Evolutionary conservation across 371 early-diverging fungal species (phyloP), one percentile per base, ranked within the genome.

Genomic region (Basidiobolus heterosporus): DNA sequence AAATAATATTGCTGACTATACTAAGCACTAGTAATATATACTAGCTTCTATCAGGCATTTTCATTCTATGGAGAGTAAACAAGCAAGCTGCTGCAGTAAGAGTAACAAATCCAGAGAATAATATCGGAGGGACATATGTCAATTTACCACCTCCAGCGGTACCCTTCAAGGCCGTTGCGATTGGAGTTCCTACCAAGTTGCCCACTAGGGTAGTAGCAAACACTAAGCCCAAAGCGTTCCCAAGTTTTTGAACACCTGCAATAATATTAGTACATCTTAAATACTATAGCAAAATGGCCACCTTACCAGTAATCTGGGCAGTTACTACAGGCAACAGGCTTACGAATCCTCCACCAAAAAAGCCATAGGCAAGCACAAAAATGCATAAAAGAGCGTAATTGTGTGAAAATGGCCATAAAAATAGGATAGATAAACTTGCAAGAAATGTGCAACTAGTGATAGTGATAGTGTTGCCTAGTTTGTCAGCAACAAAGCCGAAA

Each of bases 361-460:
- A 51, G 1, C 80, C 80, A 42, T 73, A 79, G 37, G 70, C 41
- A 11, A 76, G 37, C n/a, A 69, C 64, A 48, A 77, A 77, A 3
- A 65, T 50, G 36, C 70, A 45, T 17, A 74, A 54, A 2, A 63
- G 57, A 0, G 59, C 57, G 39, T 65, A 68, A 8, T 56, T 47
- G 41, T 59, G 46, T 16, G 72, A 58, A 57, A 80, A 54, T 23
- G 75, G 58, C 85, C 85, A 84, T 45, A 60, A 48, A 11, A 80
- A 45, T 20, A 80, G 53, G 4, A 79, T 45, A 2, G 70, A 58
- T 41, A 66, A 58, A 0, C 72, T 43, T 6, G 70, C 60, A 8
- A 69, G 39, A 16, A 61, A 47, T 1, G 70, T 54, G 44, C 72
- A 71, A 0, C 65, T 38, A 15, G 57, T 57, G 49, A 75, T 60